Evolutionary conservation across 2,329 filamentous ascomycete genomes (phyloP), one percentile per base, ranked within the genome.

Genomic region (Stagonosporopsis chrysanthemi): DNA sequence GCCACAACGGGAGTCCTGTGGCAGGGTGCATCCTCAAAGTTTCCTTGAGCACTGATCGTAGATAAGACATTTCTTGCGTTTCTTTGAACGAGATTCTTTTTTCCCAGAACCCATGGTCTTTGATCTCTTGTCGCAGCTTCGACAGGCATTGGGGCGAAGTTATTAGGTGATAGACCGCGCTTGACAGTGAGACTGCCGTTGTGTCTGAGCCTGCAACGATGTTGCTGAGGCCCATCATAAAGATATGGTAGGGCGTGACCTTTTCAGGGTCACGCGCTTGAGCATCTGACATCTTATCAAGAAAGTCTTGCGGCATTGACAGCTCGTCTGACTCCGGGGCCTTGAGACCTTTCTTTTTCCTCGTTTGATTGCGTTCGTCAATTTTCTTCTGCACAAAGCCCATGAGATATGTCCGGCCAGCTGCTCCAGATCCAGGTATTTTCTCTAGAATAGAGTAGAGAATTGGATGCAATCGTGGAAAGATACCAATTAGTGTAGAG

Each of bases 201-300:
- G 79, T 81, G 49, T 82, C 79, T 9, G 72, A 74, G 11, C 78
- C 79, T 6, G 79, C 80, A 26, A 75, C 72, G 48, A 80, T 76
- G 29, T 67, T 67, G 2, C 44, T 60, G 2, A 74, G 72, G 0
- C 72, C 72, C 70, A 78, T 78, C 46, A 70, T 73, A 7, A 76
- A 62, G 4, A 81, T 60, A 49, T 67, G 74, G 11, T 68, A 70
- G 43, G 74, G 68, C 47, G 75, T 71, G 52, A 80, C 75, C 14
- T 75, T 67, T 12, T 62, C 39, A 0, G 76, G 73, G 45, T 78
- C 75, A 45, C 72, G 66, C 36, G 71, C 70, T 40, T 75, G 70
- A 11, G 73, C 70, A 3, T 71, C 66, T 22, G 74, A 63, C n/a
- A 78, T 65, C 48, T 77, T 76, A 9, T 66, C 66, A 4, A 79